Evolutionary conservation across 2,329 filamentous ascomycete species (phyloP).

Genomic region (Venturia effusa): DNA sequence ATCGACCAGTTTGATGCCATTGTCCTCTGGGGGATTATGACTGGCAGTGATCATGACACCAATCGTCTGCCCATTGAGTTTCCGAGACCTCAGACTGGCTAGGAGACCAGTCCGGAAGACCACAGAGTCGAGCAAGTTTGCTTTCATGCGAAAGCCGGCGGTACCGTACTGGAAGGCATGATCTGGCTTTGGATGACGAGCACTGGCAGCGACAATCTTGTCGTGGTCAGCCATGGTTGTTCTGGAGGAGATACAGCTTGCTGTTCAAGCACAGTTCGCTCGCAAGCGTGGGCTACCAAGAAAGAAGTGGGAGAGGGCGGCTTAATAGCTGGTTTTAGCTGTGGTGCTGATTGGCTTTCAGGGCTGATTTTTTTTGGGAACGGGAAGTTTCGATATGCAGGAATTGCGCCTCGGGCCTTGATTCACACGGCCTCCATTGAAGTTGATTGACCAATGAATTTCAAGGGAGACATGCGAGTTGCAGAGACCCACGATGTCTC

Average conservation of each 20-base stretch:
- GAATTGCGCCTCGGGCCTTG: not conserved
- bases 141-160: conserved; percentile 54
- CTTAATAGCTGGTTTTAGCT: not conserved
- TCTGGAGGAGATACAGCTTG: not conserved
- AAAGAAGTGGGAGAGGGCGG: not conserved
- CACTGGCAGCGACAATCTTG: conserved; percentile 18
- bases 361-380: not conserved
- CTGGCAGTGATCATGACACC: conserved; percentile 95
- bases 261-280: not conserved
- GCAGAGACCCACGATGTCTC: not conserved
- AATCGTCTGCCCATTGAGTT: conserved; percentile 80
- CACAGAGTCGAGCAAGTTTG: conserved; percentile 79
- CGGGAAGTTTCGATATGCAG: not conserved
- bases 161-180: conserved; percentile 29
- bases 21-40: conserved; percentile 82
- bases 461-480: not conserved
- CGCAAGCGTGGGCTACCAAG: not conserved
- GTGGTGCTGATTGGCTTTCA: not conserved
- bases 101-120: conserved; percentile 87
- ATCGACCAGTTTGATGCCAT: conserved; percentile 92
- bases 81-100: conserved; percentile 78
- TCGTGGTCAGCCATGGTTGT: not conserved
- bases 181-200: conserved; percentile 26
- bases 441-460: too few relatives aligned
- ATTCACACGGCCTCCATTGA: not conserved